Evolutionary conservation across 495 filamentous ascomycete genomes (phyloP).

Genomic region (Penicillium alfredii): DNA sequence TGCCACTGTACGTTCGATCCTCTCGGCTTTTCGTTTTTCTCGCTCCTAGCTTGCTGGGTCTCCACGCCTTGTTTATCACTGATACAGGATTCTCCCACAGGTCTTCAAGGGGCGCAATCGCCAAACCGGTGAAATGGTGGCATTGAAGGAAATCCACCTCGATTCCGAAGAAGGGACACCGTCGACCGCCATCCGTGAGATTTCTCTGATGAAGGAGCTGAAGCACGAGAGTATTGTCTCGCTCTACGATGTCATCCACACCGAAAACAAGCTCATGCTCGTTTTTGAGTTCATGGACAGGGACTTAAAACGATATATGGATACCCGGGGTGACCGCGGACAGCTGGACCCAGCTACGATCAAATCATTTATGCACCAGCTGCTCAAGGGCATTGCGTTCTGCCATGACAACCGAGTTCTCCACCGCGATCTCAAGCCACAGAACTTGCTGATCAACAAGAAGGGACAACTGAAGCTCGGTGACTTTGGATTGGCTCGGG

Average conservation of each 20-base stretch:
- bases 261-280: constrained; percentile 98
- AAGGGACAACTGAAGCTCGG: constrained; percentile 90
- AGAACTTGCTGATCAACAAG: constrained; percentile 91
- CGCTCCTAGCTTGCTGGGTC: background rate
- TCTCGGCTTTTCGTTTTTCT: constrained; percentile 1
- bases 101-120: constrained; percentile 98
- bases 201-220: constrained; percentile 97
- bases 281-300: constrained; percentile 98
- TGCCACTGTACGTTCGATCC: constrained; percentile 69
- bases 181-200: constrained; percentile 97
- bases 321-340: constrained; percentile 75
- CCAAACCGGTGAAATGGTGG: constrained; percentile 91
- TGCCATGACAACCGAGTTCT: constrained; percentile 94
- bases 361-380: constrained; percentile 97
- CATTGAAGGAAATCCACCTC: constrained; percentile 97
- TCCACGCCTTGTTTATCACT: constrained; percentile 9
- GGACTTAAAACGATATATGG: constrained; percentile 99
- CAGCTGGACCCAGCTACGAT: constrained; percentile 78
- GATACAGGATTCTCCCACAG: constrained; percentile 37
- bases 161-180: constrained; percentile 98
- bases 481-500: constrained; percentile 87
- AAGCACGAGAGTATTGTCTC: constrained; percentile 98
- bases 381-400: constrained; percentile 89
- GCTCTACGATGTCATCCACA: constrained; percentile 97
- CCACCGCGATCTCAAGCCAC: constrained; percentile 93